A percentile compares a stretch with the other conserved stretches of the same genome.
These are phyloP conservation scores for Leccinellum albellum DNA, from an alignment of 768 basidiomycete species.

Conservation along the genomic window DNA sequence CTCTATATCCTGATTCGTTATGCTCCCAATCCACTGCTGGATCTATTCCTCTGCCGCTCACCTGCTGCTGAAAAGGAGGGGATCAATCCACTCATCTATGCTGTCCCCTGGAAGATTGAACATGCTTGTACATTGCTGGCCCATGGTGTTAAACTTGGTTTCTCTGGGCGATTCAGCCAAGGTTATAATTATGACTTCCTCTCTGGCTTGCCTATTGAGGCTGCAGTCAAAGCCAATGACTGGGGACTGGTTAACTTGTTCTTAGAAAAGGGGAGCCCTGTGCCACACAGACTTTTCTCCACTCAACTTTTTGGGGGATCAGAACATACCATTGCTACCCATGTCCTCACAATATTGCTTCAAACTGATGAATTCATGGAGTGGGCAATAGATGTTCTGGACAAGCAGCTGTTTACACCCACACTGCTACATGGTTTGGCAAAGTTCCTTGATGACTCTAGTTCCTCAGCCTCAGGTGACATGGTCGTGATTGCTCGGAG, in stretches of 20 bases:
- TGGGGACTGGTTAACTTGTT: background rate
- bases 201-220: background rate
- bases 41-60: background rate
- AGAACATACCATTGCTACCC: fast-evolving
- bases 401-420: background rate
- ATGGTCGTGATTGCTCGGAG: background rate
- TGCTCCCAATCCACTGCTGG: background rate
- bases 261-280: background rate
- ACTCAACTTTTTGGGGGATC: no score
- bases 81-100: background rate
- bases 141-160: background rate
- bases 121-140: background rate
- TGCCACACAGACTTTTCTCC: background rate
- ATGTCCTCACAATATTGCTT: background rate
- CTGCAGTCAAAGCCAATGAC: background rate
- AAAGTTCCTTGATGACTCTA: background rate
- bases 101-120: background rate
- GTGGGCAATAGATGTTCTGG: background rate
- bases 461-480: background rate
- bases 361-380: background rate
- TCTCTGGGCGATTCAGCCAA: background rate
- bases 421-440: background rate
- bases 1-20: background rate
- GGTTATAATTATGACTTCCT: background rate
- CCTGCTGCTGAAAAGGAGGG: background rate